Base-by-base conservation (phyloP, 2,329 filamentous ascomycete species). In the Cladosporium sp. region DNA sequence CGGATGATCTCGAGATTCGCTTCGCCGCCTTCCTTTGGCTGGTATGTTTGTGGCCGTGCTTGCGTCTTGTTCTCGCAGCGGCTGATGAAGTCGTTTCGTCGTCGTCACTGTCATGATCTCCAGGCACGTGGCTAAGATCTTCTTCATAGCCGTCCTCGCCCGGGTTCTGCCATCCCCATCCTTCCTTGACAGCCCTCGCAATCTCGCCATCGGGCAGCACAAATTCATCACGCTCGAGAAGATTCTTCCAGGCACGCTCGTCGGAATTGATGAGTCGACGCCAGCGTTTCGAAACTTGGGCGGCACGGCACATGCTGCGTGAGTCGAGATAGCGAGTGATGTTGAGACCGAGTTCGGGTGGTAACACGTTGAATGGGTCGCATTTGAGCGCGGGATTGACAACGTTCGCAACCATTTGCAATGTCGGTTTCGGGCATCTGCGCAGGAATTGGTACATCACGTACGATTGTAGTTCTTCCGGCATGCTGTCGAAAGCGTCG, bases 91-190 rank as follows among this genome's bases (percentile, higher is more conserved):
- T 69, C 14, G 72, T 72, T 26, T 76, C 72, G 10, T 76, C 72
- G 55, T 74, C 73, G 35, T 75, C 73, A 67, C 73, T 75, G n/a
- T 59, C 56, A n/a, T 62, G 60, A 26, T 65, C 56, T 35, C 67
- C 69, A 12, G 55, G 64, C 6, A 82, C 82, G 5, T 82, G 84
- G 77, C 91, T 92, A 58, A 97, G 79, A 75, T 99, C 93, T 66
- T 87, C 85, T 77, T 99, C 95, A 64, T 85, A 92, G 28, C 91
- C 92, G 62, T 91, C 86, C 4, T 72, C 69, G 26, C 75, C 74
- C 0, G 93, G 92, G 74, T 94, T 92, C 76, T 99, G 95, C 93
- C 95, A 99, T 16, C 93, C 95, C 95, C 95, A 99, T 16, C 95
- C 95, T 80, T 98, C 92, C 50, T 84, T 82, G 64, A 98, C 93